Conservation (phyloP, 257 asterid genomes). For the Echium plantagineum region DNA sequence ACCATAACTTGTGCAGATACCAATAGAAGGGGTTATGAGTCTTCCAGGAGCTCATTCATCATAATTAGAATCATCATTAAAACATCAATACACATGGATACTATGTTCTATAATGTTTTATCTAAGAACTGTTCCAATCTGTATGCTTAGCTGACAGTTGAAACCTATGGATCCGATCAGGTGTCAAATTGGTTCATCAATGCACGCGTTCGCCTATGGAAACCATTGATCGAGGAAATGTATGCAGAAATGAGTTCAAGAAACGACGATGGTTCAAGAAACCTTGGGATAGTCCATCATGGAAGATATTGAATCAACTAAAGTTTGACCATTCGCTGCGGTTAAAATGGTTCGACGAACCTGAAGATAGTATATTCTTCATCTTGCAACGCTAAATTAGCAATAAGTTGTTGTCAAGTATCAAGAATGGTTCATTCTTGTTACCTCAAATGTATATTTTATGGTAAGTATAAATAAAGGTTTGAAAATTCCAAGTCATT, state of each 20-base stretch:
- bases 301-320: constrained; percentile 31
- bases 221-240: constrained; percentile 94
- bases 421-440: not conserved
- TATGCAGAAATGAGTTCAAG: constrained; percentile 68
- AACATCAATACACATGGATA: too few relatives aligned
- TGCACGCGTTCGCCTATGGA: constrained; percentile 89
- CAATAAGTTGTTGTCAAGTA: too few relatives aligned
- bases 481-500: too few relatives aligned
- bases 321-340: not conserved
- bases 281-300: constrained; percentile 16
- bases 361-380: not conserved
- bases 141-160: not conserved
- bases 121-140: too few relatives aligned
- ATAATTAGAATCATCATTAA: too few relatives aligned
- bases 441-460: not conserved
- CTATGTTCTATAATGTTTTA: too few relatives aligned
- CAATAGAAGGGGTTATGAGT: too few relatives aligned
- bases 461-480: not conserved
- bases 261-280: constrained; percentile 20
- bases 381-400: not conserved
- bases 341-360: too few relatives aligned
- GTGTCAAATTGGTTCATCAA: constrained; percentile 89
- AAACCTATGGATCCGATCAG: constrained; percentile 16
- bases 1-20: too few relatives aligned
- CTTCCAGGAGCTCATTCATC: too few relatives aligned